These are phyloP conservation scores for Zasmidium cellare DNA, from an alignment of 2,329 filamentous ascomycete species.

Conservation along the genomic window DNA sequence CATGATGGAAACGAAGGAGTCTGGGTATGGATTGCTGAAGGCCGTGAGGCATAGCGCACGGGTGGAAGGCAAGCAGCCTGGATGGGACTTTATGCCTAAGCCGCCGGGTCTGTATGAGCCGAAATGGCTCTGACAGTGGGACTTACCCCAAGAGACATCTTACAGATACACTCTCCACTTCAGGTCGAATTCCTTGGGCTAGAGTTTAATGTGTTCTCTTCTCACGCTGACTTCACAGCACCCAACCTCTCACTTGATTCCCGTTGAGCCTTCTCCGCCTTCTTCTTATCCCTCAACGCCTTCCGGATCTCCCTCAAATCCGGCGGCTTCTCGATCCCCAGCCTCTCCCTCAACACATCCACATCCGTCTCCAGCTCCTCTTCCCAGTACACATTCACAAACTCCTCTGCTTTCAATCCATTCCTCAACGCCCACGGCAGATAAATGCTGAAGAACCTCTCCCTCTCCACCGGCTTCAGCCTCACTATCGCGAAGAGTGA, in stretches of 20 bases:
- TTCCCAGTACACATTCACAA: conserved; percentile 98
- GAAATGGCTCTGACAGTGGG: conserved; percentile 36
- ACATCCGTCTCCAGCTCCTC: conserved; percentile 86
- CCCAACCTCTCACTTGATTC: conserved; percentile 9
- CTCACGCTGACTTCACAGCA: too few species aligned
- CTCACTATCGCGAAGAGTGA: conserved; percentile 71
- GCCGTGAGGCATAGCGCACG: conserved; percentile 51
- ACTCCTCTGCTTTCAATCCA: conserved; percentile 71
- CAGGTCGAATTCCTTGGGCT: too few species aligned
- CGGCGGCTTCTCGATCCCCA: conserved; percentile 86
- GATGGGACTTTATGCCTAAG: conserved; percentile 56
- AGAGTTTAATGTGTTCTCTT: too few species aligned
- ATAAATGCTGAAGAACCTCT: conserved; percentile 72
- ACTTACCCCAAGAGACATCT: too few species aligned
- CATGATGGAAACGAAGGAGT: conserved; percentile 45
- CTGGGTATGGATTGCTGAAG: conserved; percentile 49
- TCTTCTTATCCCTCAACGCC: conserved; percentile 67
- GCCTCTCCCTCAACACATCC: conserved; percentile 66
- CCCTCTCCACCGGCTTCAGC: conserved; percentile 63
- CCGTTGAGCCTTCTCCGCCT: conserved; percentile 58
- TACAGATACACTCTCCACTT: too few species aligned
- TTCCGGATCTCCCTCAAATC: conserved; percentile 78
- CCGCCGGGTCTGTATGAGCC: conserved; percentile 50
- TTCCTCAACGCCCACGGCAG: conserved; percentile 89
- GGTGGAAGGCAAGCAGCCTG: conserved; percentile 47